phyloP scores from a whole-genome alignment of 495 filamentous ascomycete species.

The Neurospora sp. region DNA sequence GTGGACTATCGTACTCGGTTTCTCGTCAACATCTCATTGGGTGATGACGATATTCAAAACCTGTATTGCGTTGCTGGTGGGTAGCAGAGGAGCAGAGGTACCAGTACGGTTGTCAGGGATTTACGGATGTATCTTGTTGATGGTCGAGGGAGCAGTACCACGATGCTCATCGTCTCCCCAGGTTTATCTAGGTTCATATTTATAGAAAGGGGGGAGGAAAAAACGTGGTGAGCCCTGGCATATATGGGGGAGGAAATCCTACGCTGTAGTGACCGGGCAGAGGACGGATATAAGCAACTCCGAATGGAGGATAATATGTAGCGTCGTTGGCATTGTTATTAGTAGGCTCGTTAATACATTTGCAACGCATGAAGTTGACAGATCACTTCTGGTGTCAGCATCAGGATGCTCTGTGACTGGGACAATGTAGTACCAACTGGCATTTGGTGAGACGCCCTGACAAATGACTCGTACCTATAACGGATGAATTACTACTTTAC shows the following conservation, averaged over 20 bases:
- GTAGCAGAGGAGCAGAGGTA: neutral
- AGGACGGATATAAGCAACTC: neutral
- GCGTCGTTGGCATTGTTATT: neutral
- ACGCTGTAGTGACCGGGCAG: neutral
- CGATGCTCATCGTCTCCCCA: neutral
- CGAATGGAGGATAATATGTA: neutral
- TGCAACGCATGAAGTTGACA: neutral
- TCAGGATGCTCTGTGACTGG: neutral
- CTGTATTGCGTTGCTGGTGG: neutral
- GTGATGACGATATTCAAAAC: neutral
- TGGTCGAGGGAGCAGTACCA: no score
- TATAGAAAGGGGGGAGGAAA: neutral
- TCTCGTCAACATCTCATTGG: neutral
- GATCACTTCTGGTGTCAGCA: neutral
- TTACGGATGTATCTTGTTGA: neutral
- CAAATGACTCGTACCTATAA: neutral
- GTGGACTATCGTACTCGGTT: neutral
- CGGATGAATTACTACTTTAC: neutral
- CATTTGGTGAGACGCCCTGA: neutral
- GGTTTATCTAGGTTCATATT: neutral
- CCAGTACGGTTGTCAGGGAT: neutral
- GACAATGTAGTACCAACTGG: neutral
- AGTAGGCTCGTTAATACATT: neutral
- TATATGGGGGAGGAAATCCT: neutral
- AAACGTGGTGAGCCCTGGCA: neutral